phyloP scores from a whole-genome alignment of 2,329 filamentous ascomycete species.

The Ophiostoma sp. region DNA sequence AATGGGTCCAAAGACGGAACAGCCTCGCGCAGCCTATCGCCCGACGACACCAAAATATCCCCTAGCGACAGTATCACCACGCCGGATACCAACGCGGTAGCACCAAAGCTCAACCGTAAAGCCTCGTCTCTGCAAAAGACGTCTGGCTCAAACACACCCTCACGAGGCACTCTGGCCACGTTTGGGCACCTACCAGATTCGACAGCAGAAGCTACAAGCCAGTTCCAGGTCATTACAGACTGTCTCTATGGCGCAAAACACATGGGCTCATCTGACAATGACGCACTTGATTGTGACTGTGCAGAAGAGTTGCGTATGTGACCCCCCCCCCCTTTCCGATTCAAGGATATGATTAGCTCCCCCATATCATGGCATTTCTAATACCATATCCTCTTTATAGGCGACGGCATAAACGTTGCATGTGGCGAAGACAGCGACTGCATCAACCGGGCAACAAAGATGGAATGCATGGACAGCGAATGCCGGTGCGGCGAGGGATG shows the following conservation, averaged over 20 bases:
- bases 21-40: conserved; percentile 41
- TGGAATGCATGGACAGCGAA: conserved; percentile 80
- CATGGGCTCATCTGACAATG: conserved; percentile 86
- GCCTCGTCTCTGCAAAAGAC: conserved; percentile 47
- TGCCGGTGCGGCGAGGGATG: conserved; percentile 84
- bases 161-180: conserved; percentile 37
- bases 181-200: conserved; percentile 73
- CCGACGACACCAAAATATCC: conserved; percentile 30
- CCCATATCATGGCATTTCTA: not conserved
- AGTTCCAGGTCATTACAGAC: conserved; percentile 75
- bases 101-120: conserved; percentile 68
- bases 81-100: conserved; percentile 46
- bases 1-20: conserved; percentile 38
- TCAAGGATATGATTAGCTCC: not conserved
- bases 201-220: conserved; percentile 66
- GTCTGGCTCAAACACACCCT: conserved; percentile 2
- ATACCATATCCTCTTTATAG: conserved; percentile 36
- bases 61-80: conserved; percentile 45
- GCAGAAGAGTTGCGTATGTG: conserved; percentile 87
- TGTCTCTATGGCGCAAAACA: conserved; percentile 90
- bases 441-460: conserved; percentile 96
- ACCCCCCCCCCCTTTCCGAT: not conserved
- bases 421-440: conserved; percentile 96
- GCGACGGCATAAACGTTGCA: conserved; percentile 65
- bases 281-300: conserved; percentile 90